These are phyloP conservation scores for rapeseed (Brassica napus) DNA, from an alignment of 345 rosid species.

Conservation along the genomic window DNA sequence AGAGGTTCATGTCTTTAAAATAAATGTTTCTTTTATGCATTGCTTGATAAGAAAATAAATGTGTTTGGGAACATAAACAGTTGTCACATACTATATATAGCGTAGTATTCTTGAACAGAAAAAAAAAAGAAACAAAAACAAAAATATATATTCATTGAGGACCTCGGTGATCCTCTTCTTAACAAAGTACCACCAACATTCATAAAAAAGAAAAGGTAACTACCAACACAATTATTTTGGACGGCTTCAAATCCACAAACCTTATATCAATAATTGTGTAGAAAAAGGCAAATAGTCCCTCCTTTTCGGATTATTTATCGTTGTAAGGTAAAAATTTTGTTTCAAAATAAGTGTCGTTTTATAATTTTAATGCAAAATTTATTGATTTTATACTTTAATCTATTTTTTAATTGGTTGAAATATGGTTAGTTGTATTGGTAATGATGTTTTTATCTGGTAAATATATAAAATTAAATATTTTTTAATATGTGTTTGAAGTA, in stretches of 20 bases:
- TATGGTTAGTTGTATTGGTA: too few relatives aligned
- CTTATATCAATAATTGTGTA: slow-evolving; percentile 29
- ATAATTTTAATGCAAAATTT: too few relatives aligned
- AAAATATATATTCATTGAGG: slow-evolving; percentile 3
- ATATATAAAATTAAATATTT: too few relatives aligned
- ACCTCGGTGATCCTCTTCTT: slow-evolving; percentile 25
- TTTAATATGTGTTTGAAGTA: too few relatives aligned
- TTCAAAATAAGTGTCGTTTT: too few relatives aligned
- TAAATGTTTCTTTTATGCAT: neutral
- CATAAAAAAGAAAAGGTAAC: neutral
- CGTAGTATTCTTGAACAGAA: neutral
- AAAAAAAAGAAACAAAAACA: neutral
- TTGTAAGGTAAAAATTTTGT: too few relatives aligned
- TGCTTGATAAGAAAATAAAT: neutral
- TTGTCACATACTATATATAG: neutral
- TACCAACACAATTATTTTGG: slow-evolving; percentile 36
- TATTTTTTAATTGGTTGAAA: too few relatives aligned
- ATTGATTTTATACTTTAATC: too few relatives aligned
- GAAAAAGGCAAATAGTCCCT: slow-evolving; percentile 6
- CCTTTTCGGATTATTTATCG: too few relatives aligned
- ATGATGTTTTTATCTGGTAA: too few relatives aligned
- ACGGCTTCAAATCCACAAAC: slow-evolving; percentile 28
- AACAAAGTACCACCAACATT: slow-evolving; percentile 34
- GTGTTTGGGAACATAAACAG: neutral
- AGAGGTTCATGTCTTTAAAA: neutral